A percentile compares a stretch with the other conserved stretches of the same genome.
Conservation (phyloP, 192 early-diverging fungal genomes). For the Rhizophagus sp. region DNA sequence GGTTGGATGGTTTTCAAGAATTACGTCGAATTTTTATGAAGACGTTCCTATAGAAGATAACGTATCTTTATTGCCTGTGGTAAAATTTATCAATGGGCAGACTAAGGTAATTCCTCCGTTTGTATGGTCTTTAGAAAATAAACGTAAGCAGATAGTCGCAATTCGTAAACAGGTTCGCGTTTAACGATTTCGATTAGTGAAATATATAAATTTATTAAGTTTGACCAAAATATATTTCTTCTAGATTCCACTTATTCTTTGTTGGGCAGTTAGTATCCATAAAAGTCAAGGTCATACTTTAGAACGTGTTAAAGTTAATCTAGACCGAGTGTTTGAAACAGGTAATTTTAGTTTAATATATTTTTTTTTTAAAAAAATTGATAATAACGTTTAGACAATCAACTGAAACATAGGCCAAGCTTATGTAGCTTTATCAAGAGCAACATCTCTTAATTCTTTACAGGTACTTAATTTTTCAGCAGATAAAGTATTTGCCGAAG, state of each 20-base stretch:
- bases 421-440: constrained; percentile 80
- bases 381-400: background rate
- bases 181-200: background rate
- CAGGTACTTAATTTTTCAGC: constrained; percentile 71
- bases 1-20: constrained; percentile 36
- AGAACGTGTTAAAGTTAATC: constrained; percentile 71
- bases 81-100: constrained; percentile 18
- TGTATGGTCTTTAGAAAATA: background rate
- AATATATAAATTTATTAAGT: background rate
- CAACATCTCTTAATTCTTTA: constrained; percentile 63
- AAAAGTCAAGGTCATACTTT: constrained; percentile 89
- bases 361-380: background rate
- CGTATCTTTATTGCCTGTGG: constrained; percentile 29
- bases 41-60: constrained; percentile 2
- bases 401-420: constrained; percentile 54
- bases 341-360: constrained; percentile 30
- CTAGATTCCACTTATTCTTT: constrained; percentile 70
- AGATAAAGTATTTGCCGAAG: constrained; percentile 62
- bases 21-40: constrained; percentile 30
- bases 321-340: constrained; percentile 76
- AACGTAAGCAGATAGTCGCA: background rate
- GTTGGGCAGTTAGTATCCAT: constrained; percentile 88
- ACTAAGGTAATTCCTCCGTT: background rate
- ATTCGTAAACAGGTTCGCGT: background rate
- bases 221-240: background rate